Conservation (phyloP, 257 asterid genomes). For the Thymus quinquecostatus region DNA sequence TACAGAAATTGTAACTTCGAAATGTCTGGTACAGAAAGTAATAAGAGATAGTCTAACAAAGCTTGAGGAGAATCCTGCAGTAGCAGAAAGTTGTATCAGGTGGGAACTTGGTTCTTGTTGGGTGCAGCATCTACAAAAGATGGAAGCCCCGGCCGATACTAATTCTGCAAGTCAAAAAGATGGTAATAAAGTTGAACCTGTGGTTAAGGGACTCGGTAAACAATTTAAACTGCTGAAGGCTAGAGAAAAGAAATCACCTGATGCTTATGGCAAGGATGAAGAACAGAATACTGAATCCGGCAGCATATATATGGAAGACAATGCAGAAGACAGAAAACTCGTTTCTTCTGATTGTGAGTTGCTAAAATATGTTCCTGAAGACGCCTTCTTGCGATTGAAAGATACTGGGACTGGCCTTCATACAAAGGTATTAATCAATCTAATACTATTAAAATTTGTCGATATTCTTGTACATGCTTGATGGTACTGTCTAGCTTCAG, state of each 20-base stretch:
- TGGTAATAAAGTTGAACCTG: slow-evolving; percentile 64
- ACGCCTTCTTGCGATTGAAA: slow-evolving; percentile 71
- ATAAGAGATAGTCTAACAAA: slow-evolving; percentile 62
- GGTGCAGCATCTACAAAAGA: slow-evolving; percentile 98
- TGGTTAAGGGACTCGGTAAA: slow-evolving; percentile 93
- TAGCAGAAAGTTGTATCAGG: slow-evolving; percentile 61
- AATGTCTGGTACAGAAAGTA: slow-evolving; percentile 59
- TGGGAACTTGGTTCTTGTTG: slow-evolving; percentile 99
- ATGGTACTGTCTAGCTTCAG: not conserved
- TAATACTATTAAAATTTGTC: slow-evolving; percentile 15
- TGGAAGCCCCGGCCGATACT: slow-evolving; percentile 57
- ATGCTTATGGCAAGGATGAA: slow-evolving; percentile 47
- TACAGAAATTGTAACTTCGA: slow-evolving; percentile 49
- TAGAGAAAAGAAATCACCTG: slow-evolving; percentile 56
- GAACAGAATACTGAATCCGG: slow-evolving; percentile 45
- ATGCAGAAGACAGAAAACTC: slow-evolving; percentile 39
- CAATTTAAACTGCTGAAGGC: slow-evolving; percentile 90
- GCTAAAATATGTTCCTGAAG: slow-evolving; percentile 67
- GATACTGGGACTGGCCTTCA: slow-evolving; percentile 81
- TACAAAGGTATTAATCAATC: slow-evolving; percentile 58
- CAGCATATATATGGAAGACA: slow-evolving; percentile 48
- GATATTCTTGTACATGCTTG: slow-evolving; percentile 19
- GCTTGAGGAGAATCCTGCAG: slow-evolving; percentile 46
- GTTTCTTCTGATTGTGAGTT: slow-evolving; percentile 52
- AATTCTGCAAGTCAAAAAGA: slow-evolving; percentile 52